Evolutionary conservation across 495 filamentous ascomycete species (phyloP).

Genomic region (Physcia stellaris): DNA sequence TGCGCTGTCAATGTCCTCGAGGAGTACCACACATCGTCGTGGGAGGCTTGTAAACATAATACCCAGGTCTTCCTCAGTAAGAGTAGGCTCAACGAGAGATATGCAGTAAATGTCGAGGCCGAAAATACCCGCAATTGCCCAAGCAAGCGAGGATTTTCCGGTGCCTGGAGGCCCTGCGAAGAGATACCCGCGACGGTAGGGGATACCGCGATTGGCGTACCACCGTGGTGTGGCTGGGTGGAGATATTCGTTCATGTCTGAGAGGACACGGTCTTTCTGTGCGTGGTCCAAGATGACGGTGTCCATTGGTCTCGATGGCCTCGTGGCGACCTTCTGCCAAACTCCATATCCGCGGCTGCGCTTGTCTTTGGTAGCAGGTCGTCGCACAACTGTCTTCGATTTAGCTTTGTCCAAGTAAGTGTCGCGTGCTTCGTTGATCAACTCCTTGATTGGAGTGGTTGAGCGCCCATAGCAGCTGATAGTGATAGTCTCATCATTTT

Average conservation of each 20-base stretch:
- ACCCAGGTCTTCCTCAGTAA: constrained; percentile 34
- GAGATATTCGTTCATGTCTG: constrained; percentile 82
- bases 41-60: constrained; percentile 42
- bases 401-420: constrained; percentile 24
- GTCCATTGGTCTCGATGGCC: constrained; percentile 63
- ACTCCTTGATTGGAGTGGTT: constrained; percentile 47
- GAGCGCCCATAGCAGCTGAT: constrained; percentile 35
- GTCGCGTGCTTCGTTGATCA: constrained; percentile 42
- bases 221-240: constrained; percentile 48
- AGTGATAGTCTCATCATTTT: constrained; percentile 28
- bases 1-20: constrained; percentile 56
- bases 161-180: constrained; percentile 60
- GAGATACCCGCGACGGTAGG: constrained; percentile 50
- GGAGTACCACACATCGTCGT: constrained; percentile 46
- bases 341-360: constrained; percentile 14
- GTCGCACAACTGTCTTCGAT: constrained; percentile 15
- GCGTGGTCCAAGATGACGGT: constrained; percentile 70
- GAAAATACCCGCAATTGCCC: constrained; percentile 49
- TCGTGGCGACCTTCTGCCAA: constrained; percentile 53
- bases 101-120: constrained; percentile 51
- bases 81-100: constrained; percentile 38
- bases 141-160: constrained; percentile 49
- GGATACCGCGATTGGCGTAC: constrained; percentile 47
- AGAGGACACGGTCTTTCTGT: constrained; percentile 57
- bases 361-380: constrained; percentile 14